A percentile compares a stretch with the other conserved stretches of the same genome.
Evolutionary conservation across 306 rosid species (phyloP).

Genomic region (Quercus suber): DNA sequence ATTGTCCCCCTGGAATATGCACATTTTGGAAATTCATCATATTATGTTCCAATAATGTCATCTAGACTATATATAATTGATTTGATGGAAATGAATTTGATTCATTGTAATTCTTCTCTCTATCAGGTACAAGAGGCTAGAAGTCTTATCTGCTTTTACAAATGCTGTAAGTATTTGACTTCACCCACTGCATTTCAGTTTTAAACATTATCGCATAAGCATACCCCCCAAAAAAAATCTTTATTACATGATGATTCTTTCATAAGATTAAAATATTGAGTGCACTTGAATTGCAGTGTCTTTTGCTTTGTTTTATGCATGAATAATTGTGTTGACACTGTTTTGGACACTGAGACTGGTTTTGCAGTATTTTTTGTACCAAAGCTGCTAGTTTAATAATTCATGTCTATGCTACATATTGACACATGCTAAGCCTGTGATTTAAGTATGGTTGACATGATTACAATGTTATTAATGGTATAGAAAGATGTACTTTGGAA

Average conservation of each 20-base stretch:
- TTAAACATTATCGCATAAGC: neutral
- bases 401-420: neutral
- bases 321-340: neutral
- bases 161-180: constrained; percentile 80
- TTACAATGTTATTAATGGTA: neutral
- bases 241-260: neutral
- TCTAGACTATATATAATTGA: neutral
- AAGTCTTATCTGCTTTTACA: constrained; percentile 92
- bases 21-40: neutral
- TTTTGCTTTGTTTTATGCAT: neutral
- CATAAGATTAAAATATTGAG: neutral
- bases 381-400: neutral
- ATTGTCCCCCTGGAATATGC: neutral
- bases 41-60: neutral
- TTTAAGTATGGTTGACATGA: neutral
- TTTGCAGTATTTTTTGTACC: neutral
- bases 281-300: neutral
- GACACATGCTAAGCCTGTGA: neutral
- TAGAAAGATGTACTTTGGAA: neutral
- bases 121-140: constrained; percentile 89
- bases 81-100: neutral
- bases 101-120: constrained; percentile 6
- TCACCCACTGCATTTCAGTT: constrained; percentile 22
- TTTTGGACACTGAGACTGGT: neutral
- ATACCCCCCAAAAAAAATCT: too few species aligned